Conservation (phyloP, 2,329 filamentous ascomycete species). For the Monilinia fructicola region DNA sequence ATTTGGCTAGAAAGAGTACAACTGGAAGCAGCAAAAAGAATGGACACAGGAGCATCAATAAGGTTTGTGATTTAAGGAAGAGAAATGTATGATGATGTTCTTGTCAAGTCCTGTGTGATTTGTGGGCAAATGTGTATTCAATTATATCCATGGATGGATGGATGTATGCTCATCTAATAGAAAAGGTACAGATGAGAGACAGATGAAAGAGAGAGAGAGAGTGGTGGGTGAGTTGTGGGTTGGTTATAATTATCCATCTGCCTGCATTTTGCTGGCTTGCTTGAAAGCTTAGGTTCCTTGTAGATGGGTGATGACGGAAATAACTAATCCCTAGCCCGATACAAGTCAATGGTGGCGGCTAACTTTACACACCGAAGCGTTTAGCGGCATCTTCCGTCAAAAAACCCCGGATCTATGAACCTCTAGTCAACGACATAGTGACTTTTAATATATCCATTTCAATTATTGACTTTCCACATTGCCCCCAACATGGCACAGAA, state of each 20-base stretch:
- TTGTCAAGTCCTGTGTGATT: background rate
- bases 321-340: conserved; percentile 3
- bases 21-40: conserved; percentile 18
- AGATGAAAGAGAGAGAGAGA: no score
- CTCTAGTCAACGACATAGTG: conserved; percentile 26
- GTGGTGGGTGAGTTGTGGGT: no score
- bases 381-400: conserved; percentile 21
- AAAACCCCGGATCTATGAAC: conserved; percentile 16
- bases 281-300: conserved; percentile 1
- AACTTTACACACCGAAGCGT: conserved; percentile 7
- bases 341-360: background rate
- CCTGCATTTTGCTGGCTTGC: conserved; percentile 8
- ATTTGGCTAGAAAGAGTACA: conserved; percentile 3
- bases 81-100: conserved; percentile 1
- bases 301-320: conserved; percentile 17
- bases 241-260: no score
- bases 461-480: background rate
- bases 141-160: no score
- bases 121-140: background rate
- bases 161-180: conserved; percentile 15
- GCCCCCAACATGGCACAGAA: conserved; percentile 49
- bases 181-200: background rate
- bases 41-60: conserved; percentile 3
- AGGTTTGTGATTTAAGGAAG: background rate
- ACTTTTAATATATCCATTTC: background rate